Conservation (phyloP, 2,329 filamentous ascomycete genomes). For the Colletotrichum somersetense region DNA sequence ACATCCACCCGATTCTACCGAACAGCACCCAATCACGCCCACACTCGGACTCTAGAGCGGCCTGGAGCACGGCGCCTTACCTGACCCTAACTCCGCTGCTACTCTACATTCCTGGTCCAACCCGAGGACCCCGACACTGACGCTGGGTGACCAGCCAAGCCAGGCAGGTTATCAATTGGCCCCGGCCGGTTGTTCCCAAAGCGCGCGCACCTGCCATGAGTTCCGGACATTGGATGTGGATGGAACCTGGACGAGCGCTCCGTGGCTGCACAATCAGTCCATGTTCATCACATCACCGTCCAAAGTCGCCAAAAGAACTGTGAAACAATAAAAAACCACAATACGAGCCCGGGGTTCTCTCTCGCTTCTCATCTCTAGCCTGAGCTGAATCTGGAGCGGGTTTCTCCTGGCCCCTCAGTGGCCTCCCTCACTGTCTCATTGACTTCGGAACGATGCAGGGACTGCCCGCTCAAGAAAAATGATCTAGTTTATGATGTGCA, state of each 20-base stretch:
- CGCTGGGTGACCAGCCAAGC: constrained; percentile 24
- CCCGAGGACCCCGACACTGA: constrained; percentile 22
- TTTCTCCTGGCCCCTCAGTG: constrained; percentile 21
- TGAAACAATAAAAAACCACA: constrained; percentile 27
- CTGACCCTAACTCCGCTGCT: background rate
- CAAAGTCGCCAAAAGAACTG: constrained; percentile 3
- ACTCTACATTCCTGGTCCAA: background rate
- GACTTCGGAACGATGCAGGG: constrained; percentile 22
- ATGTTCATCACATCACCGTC: constrained; percentile 4
- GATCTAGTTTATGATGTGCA: constrained; percentile 8
- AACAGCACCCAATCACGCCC: constrained; percentile 5
- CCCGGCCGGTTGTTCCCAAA: constrained; percentile 24
- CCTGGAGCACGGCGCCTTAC: constrained; percentile 1
- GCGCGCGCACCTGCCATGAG: constrained; percentile 18
- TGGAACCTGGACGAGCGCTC: constrained; percentile 10
- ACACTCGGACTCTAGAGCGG: background rate
- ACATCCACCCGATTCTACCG: background rate
- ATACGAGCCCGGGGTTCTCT: constrained; percentile 26
- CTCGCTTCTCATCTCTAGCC: constrained; percentile 27
- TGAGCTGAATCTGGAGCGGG: constrained; percentile 34
- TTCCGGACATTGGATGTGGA: constrained; percentile 37
- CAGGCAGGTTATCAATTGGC: constrained; percentile 9
- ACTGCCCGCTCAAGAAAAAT: constrained; percentile 6
- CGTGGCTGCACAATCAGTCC: constrained; percentile 26
- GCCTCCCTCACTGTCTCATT: constrained; percentile 22